These are phyloP conservation scores for Polyrhizophydium stewartii DNA, from an alignment of 371 early-diverging fungal species.

Conservation along the genomic window DNA sequence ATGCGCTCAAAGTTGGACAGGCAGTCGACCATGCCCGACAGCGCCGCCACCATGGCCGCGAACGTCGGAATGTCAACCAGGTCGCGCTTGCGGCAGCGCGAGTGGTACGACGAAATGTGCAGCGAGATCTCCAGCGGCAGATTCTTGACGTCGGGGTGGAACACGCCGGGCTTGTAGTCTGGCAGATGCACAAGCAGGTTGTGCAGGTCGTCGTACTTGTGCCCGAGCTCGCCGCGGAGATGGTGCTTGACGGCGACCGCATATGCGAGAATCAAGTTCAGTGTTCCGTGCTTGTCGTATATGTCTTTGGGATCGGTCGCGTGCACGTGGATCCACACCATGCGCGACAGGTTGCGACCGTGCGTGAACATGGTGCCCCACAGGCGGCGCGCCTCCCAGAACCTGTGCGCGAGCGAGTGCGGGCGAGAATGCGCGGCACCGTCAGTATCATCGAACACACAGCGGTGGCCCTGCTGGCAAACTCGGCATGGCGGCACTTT, in stretches of 20 bases:
- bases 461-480: too few species aligned
- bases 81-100: conserved; percentile 14
- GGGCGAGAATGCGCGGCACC: too few species aligned
- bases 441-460: too few species aligned
- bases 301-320: conserved; percentile 21
- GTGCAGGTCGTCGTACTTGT: conserved; percentile 34
- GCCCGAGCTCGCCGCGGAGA: conserved; percentile 60
- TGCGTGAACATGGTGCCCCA: conserved; percentile 59
- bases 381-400: conserved; percentile 67
- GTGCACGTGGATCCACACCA: conserved; percentile 59
- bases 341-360: conserved; percentile 45
- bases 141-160: conserved; percentile 12
- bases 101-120: conserved; percentile 24
- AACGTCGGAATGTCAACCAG: conserved; percentile 65
- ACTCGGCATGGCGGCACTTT: too few species aligned
- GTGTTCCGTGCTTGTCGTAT: conserved; percentile 57
- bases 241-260: conserved; percentile 67
- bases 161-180: conserved; percentile 16
- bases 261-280: conserved; percentile 62
- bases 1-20: not conserved
- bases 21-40: not conserved
- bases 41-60: conserved; percentile 25
- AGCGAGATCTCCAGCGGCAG: conserved; percentile 23
- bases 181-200: conserved; percentile 37
- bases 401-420: conserved; percentile 26